Evolutionary conservation across 139 green algal genomes (phyloP).

Genomic region (Tetradesmus lagerheimii): DNA sequence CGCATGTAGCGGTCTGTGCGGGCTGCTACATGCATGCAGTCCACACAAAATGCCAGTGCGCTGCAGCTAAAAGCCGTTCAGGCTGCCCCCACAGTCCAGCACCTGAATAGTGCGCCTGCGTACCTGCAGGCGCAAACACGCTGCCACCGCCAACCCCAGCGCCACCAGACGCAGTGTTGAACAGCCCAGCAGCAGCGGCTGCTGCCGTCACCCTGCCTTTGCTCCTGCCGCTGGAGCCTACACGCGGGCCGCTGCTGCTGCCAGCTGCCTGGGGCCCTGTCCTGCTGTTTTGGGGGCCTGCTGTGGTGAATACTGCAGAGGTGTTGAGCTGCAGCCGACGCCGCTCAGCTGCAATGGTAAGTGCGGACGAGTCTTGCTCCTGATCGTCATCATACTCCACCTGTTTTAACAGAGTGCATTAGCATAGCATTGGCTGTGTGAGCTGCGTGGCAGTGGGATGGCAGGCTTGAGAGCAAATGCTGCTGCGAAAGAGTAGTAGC

Average conservation of each 20-base stretch:
- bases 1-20: no score
- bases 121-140: not conserved
- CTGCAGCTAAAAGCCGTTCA: not conserved
- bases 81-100: no score
- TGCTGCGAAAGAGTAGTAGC: no score
- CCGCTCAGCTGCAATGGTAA: conserved; percentile 24
- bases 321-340: conserved; percentile 22
- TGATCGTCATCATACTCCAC: conserved; percentile 3
- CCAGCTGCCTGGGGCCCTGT: not conserved
- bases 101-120: no score
- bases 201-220: not conserved
- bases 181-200: not conserved
- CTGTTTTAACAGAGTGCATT: no score
- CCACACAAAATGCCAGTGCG: no score
- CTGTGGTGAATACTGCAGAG: conserved; percentile 1
- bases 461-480: no score
- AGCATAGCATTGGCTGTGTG: no score
- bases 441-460: no score
- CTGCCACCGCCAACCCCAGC: not conserved
- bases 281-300: conserved; percentile 2
- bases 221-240: not conserved
- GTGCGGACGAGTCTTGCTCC: not conserved
- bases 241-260: not conserved
- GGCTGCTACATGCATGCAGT: no score
- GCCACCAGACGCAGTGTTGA: not conserved